Conservation (phyloP, 768 basidiomycete genomes). For the Russula emetica region DNA sequence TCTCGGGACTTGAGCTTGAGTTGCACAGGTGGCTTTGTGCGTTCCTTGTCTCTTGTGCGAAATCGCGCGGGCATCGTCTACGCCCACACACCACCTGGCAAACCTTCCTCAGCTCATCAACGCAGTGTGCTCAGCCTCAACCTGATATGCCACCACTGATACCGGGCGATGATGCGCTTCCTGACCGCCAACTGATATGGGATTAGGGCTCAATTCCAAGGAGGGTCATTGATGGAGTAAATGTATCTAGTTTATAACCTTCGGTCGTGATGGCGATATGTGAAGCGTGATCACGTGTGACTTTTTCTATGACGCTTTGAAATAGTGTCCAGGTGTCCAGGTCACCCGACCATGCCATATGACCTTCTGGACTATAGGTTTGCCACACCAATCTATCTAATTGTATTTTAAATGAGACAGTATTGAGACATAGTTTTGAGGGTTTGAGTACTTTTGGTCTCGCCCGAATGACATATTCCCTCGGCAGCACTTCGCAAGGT, state of each 20-base stretch:
- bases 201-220: background rate
- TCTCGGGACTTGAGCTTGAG: too few relatives aligned
- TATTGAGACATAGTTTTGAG: background rate
- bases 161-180: too few relatives aligned
- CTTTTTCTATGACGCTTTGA: background rate
- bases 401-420: too few relatives aligned
- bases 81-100: too few relatives aligned
- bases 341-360: background rate
- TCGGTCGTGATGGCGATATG: background rate
- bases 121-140: too few relatives aligned
- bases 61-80: too few relatives aligned
- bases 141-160: too few relatives aligned
- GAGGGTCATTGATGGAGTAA: background rate
- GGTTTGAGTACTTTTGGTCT: background rate
- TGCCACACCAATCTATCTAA: background rate
- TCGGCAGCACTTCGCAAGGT: background rate
- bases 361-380: background rate
- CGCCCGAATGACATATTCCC: background rate
- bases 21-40: too few relatives aligned
- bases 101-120: too few relatives aligned
- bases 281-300: background rate
- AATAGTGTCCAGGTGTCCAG: background rate
- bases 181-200: too few relatives aligned
- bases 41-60: too few relatives aligned
- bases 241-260: background rate